phyloP scores from a whole-genome alignment of 768 basidiomycete genomes.

The Cystofilobasidium bisporidii region DNA sequence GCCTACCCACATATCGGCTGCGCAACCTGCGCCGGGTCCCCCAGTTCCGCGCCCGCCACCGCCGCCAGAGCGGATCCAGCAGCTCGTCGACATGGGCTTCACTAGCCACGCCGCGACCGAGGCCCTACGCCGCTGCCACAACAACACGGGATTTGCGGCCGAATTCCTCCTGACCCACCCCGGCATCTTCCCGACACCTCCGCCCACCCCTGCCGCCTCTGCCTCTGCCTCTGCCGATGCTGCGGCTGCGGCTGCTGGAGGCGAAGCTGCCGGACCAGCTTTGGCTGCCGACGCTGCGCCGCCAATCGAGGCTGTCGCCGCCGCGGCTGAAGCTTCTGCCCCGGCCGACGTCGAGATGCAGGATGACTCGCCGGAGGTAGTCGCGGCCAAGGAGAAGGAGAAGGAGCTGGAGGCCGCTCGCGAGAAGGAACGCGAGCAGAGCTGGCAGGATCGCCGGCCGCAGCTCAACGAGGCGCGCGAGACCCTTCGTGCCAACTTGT shows the following conservation, averaged over 20 bases:
- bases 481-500: conserved; percentile 55
- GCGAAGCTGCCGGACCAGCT: conserved; percentile 5
- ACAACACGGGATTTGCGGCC: conserved; percentile 79
- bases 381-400: conserved; percentile 11
- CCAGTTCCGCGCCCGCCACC: conserved; percentile 30
- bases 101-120: conserved; percentile 74
- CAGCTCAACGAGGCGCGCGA: conserved; percentile 58
- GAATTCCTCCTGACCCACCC: conserved; percentile 77
- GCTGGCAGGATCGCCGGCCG: conserved; percentile 43
- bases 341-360: conserved; percentile 23
- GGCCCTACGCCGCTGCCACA: conserved; percentile 71
- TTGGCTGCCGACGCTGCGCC: conserved; percentile 30
- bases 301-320: background rate
- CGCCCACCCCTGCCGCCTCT: conserved; percentile 40
- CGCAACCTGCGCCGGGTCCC: background rate
- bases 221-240: conserved; percentile 48
- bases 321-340: too few relatives aligned
- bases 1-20: conserved; percentile 29
- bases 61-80: conserved; percentile 60
- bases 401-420: conserved; percentile 20
- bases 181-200: conserved; percentile 48
- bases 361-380: background rate
- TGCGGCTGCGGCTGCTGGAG: conserved; percentile 30
- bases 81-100: conserved; percentile 95
- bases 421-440: conserved; percentile 2